phyloP scores from a whole-genome alignment of 176 grass and related monocot genomes.

The barley (Hordeum vulgare) region MorexV3_pseudomolecules_assembly NC_058519.1:13374929-13375428 shows the following conservation, averaged over 20 bases:
- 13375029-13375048: slow-evolving; percentile 12
- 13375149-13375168: slow-evolving; percentile 65
- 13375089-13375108: slow-evolving; percentile 44
- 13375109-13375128: slow-evolving; percentile 29
- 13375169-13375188: slow-evolving; percentile 75
- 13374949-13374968: slow-evolving; percentile 74
- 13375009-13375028: slow-evolving; percentile 3
- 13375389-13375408: slow-evolving; percentile 48
- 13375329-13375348: not conserved
- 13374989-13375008: slow-evolving; percentile 53
- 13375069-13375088: not conserved
- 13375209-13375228: slow-evolving; percentile 35
- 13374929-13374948: too few species aligned
- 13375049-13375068: slow-evolving; percentile 40
- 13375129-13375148: slow-evolving; percentile 24
- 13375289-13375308: not conserved
- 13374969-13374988: slow-evolving; percentile 81
- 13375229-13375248: slow-evolving; percentile 46
- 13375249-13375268: not conserved
- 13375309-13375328: not conserved
- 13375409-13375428: slow-evolving; percentile 72
- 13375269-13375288: slow-evolving; percentile 7
- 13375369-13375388: slow-evolving; percentile 47
- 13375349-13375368: not conserved
- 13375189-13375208: slow-evolving; percentile 17